Base-by-base conservation (phyloP, 179 eudicot species). In the Dionaea muscipula region DNA sequence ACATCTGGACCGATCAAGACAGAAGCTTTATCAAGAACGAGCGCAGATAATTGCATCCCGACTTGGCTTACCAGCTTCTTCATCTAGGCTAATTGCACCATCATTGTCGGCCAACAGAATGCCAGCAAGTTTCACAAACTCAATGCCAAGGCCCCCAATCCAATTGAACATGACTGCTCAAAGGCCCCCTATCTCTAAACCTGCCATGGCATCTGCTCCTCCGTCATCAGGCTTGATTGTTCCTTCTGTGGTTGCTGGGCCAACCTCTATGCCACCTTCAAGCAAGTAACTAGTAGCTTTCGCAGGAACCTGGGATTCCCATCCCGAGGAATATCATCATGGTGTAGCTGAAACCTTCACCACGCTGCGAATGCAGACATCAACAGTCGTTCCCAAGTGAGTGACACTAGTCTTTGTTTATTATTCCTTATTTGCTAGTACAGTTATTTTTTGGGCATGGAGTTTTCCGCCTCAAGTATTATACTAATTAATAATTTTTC, bases 21-120 rank as follows among this genome's bases (percentile, higher is more conserved):
- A 84, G 73, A 83, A 64, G 77, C 89, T 93, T 45, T 85, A 72
- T 58, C 79, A 72, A 26, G 99, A 93, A 76, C 87, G 95, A 47
- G 78, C 89, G 37, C 96, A 88, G 56, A 93, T 93, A 54, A 84
- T 93, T 60, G 86, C 93, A 14, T 63, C 82, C 50, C 83, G 98
- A 39, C 72, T 86, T 67, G 97, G 97, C 56, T 60, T 79, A 57
- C 71, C 83, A 21, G 65, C 70, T 57, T 65, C 86, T 24, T 38
- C 79, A 24, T 62, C 91, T 51, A 83, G 87, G 67, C 81, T 72
- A 39, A 61, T 77, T 70, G 62, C 79, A 45, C 82, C 81, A 38
- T 65, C 78, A 25, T 59, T 72, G 47, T 86, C 90, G 16, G 59
- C 68, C 57, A 80, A 84, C 57, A 73, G 85, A 65, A 75, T 76